Percentiles rank a stretch among this genome's conserved stretches.
Evolutionary conservation across 23 red algal genomes (phyloP).

Genomic region (Gracilariopsis chorda): DNA sequence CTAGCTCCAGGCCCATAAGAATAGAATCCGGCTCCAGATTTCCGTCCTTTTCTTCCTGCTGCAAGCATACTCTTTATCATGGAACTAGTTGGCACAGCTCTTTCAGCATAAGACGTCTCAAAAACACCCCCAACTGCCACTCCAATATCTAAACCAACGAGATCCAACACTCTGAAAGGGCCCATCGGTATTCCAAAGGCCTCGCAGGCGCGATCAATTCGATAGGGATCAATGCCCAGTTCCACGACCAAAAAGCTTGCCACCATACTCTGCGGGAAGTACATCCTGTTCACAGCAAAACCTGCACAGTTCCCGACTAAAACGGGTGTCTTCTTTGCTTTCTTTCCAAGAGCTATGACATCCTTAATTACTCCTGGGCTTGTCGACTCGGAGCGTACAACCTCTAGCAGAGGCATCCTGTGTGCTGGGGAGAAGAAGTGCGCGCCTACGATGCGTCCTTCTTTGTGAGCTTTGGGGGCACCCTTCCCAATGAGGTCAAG

Average conservation of each 20-base stretch:
- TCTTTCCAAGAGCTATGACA: constrained; percentile 84
- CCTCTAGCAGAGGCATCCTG: constrained; percentile 92
- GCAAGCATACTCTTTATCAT: constrained; percentile 54
- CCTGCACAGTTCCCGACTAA: constrained; percentile 98
- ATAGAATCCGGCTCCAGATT: constrained; percentile 91
- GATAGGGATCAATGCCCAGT: constrained; percentile 87
- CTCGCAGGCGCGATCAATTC: constrained; percentile 81
- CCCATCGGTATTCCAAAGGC: constrained; percentile 97
- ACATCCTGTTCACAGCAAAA: constrained; percentile 98
- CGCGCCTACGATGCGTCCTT: constrained; percentile 89
- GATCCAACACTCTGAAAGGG: constrained; percentile 84
- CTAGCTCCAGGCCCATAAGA: constrained; percentile 40
- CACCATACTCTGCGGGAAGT: constrained; percentile 95
- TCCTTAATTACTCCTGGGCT: constrained; percentile 55
- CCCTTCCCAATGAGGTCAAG: constrained; percentile 91
- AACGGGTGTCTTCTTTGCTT: constrained; percentile 88
- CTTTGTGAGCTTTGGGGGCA: constrained; percentile 57
- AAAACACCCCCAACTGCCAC: constrained; percentile 83
- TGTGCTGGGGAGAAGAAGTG: constrained; percentile 99
- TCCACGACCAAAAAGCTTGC: constrained; percentile 71
- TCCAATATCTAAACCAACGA: constrained; percentile 95
- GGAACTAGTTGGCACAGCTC: constrained; percentile 46
- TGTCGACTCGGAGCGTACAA: constrained; percentile 90
- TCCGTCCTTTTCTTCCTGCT: constrained; percentile 89
- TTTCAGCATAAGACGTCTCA: constrained; percentile 85